These are phyloP conservation scores for Nidularia sp. DNA, from an alignment of 768 basidiomycete species.

Conservation along the genomic window DNA sequence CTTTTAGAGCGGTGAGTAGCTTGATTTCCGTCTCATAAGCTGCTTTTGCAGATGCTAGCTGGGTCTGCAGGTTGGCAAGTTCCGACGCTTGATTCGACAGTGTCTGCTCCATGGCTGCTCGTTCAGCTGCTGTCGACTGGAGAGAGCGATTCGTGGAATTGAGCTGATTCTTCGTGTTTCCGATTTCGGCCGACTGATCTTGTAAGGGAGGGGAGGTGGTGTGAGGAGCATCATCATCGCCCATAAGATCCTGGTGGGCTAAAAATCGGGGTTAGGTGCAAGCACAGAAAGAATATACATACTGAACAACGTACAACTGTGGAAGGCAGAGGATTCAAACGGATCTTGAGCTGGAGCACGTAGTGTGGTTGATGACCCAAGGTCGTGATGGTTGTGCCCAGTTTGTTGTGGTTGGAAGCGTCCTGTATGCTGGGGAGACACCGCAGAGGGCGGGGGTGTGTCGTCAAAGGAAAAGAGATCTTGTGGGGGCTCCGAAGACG, in stretches of 20 bases:
- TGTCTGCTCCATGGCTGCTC: conserved; percentile 57
- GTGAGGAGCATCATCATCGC: conserved; percentile 64
- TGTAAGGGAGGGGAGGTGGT: conserved; percentile 50
- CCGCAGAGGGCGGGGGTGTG: conserved; percentile 41
- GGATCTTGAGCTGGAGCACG: conserved; percentile 37
- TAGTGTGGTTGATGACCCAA: conserved; percentile 18
- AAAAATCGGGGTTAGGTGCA: neutral
- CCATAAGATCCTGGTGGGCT: conserved; percentile 53
- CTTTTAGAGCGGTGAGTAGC: conserved; percentile 61
- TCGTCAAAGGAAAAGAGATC: conserved; percentile 55
- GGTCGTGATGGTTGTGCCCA: conserved; percentile 14
- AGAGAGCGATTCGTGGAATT: conserved; percentile 74
- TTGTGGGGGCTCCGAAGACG: conserved; percentile 39
- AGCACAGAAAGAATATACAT: neutral
- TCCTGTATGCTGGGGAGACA: conserved; percentile 36
- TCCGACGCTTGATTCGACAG: conserved; percentile 68
- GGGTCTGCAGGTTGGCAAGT: conserved; percentile 76
- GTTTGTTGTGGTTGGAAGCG: conserved; percentile 26
- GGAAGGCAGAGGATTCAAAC: conserved; percentile 36
- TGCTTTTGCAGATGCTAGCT: conserved; percentile 78
- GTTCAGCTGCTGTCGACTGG: conserved; percentile 61
- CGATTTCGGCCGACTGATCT: conserved; percentile 81
- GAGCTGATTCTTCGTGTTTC: conserved; percentile 83
- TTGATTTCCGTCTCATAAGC: conserved; percentile 83
- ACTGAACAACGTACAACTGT: conserved; percentile 18